Base-by-base conservation (phyloP, 106 monocot species). In the Vanilla planifolia region DNA sequence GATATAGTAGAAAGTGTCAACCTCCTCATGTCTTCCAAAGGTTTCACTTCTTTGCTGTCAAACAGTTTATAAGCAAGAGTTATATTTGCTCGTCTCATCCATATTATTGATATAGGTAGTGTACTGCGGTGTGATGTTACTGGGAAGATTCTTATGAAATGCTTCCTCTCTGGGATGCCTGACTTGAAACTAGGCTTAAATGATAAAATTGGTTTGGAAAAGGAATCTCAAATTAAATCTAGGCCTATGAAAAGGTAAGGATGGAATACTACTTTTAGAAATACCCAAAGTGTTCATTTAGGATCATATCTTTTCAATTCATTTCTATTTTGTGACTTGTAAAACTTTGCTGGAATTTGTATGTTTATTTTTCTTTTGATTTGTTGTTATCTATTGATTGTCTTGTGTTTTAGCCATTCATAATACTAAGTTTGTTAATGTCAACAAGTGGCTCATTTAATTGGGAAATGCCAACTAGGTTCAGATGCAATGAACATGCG, bases 121-220 rank as follows among this genome's bases (percentile, higher is more conserved):
- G 92, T 98, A 68, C 77, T 98, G 33, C 79, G 98, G 47, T 92
- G 98, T 73, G 98, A 98, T 77, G 98, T 98, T 59, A 98, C 91
- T 19, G 98, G 98, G 44, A 98, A 98, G 72, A 75, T 98, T 67
- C 84, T 98, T 22, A 98, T 98, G 98, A 98, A 98, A 62, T 98
- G 98, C 79, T 98, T 98, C 67, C 92, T 98, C 6, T 98, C 98
- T 66, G 98, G 98, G 42, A 98, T 98, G 98, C 98, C 98, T 75
- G 98, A 98, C 72, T 42, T 98, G 36, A 98, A 98, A 62, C 45
- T 98, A 44, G 98, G 98, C 1, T 73, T 98, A 70, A 98, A 91
- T 73, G 98, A 98, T 55, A 98, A 98, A 75, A 92, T 98, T 73
- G 98, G 98, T 48, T 88, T 98, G 63, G 98, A 98, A 79, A 98